phyloP scores from a whole-genome alignment of 306 rosid genomes.

The Morella rubra region DNA sequence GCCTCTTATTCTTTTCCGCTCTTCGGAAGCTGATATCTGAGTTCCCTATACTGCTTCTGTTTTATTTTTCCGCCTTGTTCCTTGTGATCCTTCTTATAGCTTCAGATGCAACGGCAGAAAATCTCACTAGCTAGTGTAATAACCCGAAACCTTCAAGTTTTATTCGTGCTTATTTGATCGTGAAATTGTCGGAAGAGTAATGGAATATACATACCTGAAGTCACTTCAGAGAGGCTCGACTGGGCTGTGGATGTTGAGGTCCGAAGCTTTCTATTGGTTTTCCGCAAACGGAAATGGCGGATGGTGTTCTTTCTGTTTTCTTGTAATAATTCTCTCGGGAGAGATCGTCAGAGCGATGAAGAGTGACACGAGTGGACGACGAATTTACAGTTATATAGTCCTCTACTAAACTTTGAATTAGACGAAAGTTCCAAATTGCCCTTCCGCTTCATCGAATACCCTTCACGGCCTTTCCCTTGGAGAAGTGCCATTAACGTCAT shows the following conservation, averaged over 20 bases:
- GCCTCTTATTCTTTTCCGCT: no score
- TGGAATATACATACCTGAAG: constrained; percentile 34
- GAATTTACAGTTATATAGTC: constrained; percentile 42
- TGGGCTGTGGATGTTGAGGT: constrained; percentile 24
- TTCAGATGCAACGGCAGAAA: background rate
- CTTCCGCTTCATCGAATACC: constrained; percentile 1
- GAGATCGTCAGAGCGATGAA: constrained; percentile 28
- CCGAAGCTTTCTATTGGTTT: constrained; percentile 12
- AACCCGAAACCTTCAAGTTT: background rate
- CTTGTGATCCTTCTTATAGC: background rate
- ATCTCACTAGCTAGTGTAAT: background rate
- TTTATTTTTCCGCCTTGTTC: no score
- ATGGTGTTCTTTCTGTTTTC: constrained; percentile 30
- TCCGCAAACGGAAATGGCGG: constrained; percentile 38
- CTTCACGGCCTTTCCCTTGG: background rate
- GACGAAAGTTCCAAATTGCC: constrained; percentile 25
- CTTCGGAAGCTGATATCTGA: no score
- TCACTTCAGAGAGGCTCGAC: constrained; percentile 4
- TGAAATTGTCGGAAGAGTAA: constrained; percentile 8
- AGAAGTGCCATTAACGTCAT: background rate
- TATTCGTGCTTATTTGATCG: background rate
- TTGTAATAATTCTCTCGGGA: constrained; percentile 1
- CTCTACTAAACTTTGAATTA: constrained; percentile 23
- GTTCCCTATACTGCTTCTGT: no score
- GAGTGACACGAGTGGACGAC: constrained; percentile 83